These are phyloP conservation scores for Beauveria sp. DNA, from an alignment of 2,329 filamentous ascomycete genomes.

Conservation along the genomic window DNA sequence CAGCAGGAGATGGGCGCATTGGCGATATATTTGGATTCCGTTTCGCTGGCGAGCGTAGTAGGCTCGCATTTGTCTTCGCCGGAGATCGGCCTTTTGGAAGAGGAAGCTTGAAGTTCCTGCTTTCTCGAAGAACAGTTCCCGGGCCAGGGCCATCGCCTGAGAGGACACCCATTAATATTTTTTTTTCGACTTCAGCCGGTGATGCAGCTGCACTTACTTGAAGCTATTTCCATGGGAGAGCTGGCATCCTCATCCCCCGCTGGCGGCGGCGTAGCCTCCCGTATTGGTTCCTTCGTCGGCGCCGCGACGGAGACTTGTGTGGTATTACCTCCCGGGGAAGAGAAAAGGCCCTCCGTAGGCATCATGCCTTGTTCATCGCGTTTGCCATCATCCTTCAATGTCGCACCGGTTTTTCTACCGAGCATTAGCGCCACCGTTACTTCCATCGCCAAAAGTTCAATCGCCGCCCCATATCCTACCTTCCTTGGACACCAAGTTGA, in stretches of 20 bases:
- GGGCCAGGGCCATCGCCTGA: conserved; percentile 47
- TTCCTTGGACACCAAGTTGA: conserved; percentile 29
- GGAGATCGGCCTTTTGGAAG: conserved; percentile 49
- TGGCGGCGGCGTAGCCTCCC: conserved; percentile 16
- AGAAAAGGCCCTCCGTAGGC: conserved; percentile 79
- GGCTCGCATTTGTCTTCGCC: conserved; percentile 52
- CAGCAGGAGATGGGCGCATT: conserved; percentile 28
- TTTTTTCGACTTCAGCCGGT: neutral
- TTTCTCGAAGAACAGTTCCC: conserved; percentile 42
- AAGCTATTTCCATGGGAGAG: conserved; percentile 47
- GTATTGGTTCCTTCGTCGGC: neutral
- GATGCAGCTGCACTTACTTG: conserved; percentile 31
- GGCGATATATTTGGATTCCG: conserved; percentile 52
- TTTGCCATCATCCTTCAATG: conserved; percentile 66
- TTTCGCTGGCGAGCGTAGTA: conserved; percentile 43
- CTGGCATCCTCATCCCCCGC: conserved; percentile 23
- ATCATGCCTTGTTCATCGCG: conserved; percentile 92
- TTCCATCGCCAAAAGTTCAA: too few species aligned
- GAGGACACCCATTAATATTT: conserved; percentile 16
- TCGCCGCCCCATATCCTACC: conserved; percentile 23
- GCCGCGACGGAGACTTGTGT: conserved; percentile 9
- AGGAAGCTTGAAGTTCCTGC: conserved; percentile 28
- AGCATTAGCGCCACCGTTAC: conserved; percentile 4
- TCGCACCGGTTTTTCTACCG: conserved; percentile 79
- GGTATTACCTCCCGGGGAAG: conserved; percentile 55